Conservation (phyloP, 139 green algal species). For the Raphidocelis subcapitata region DNA sequence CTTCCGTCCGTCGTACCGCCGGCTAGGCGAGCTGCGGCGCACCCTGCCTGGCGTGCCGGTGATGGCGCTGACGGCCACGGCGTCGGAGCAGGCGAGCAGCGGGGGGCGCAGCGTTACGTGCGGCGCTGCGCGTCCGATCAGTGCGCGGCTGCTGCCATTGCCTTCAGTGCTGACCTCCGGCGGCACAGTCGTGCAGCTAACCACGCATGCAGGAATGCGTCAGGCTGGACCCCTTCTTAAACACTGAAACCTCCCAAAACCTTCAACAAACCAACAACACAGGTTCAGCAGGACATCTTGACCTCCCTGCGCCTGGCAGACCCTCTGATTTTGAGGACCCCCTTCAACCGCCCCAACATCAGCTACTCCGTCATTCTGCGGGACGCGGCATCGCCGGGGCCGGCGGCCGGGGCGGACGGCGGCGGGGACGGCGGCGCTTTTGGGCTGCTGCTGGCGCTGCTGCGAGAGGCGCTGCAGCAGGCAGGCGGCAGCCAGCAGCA, state of each 20-base stretch:
- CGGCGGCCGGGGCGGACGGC: too few relatives aligned
- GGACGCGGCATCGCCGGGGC: not conserved
- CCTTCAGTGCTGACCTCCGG: not conserved
- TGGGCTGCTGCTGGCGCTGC: too few relatives aligned
- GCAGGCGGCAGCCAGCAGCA: too few relatives aligned
- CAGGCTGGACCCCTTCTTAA: not conserved
- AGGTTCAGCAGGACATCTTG: slow-evolving; percentile 65
- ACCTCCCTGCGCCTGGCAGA: slow-evolving; percentile 33
- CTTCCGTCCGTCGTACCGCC: slow-evolving; percentile 60
- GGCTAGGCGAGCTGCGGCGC: slow-evolving; percentile 33
- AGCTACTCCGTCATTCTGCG: slow-evolving; percentile 37
- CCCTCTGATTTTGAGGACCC: slow-evolving; percentile 31
- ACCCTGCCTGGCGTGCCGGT: slow-evolving; percentile 47
- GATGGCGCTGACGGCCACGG: slow-evolving; percentile 64
- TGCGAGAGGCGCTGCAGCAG: too few relatives aligned
- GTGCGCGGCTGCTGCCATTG: not conserved
- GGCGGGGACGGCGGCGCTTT: too few relatives aligned
- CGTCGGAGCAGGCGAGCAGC: slow-evolving; percentile 37
- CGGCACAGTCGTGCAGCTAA: not conserved
- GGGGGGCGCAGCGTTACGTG: not conserved
- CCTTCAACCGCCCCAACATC: slow-evolving; percentile 69
- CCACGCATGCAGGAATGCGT: not conserved
- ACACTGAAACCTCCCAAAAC: not conserved
- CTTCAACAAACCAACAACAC: not conserved
- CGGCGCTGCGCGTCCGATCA: not conserved